These are phyloP conservation scores for Alternaria metachromatica DNA, from an alignment of 2,329 filamentous ascomycete species.

Conservation along the genomic window DNA sequence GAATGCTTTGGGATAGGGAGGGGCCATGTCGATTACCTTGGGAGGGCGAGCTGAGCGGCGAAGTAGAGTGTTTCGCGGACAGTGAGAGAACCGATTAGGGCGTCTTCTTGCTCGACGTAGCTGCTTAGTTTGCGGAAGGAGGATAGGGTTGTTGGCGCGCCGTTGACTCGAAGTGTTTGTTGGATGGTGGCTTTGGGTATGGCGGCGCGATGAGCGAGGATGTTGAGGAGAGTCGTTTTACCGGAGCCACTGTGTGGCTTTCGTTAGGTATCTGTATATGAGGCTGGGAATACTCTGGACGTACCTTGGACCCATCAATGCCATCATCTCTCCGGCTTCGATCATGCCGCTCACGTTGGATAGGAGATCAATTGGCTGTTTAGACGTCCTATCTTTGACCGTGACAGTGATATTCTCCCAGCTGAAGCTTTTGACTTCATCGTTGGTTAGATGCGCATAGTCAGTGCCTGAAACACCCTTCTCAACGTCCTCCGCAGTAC, in stretches of 20 bases:
- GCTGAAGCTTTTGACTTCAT: constrained; percentile 67
- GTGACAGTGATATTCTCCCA: constrained; percentile 73
- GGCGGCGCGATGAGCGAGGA: constrained; percentile 69
- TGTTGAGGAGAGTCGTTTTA: constrained; percentile 85
- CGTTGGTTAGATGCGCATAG: constrained; percentile 66
- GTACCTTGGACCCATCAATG: constrained; percentile 71
- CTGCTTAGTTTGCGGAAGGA: constrained; percentile 71
- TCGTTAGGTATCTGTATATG: rapidly evolving
- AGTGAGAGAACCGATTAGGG: constrained; percentile 79
- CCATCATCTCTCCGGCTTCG: constrained; percentile 74
- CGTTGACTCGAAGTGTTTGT: constrained; percentile 69
- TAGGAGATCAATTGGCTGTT: constrained; percentile 68
- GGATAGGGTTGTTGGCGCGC: constrained; percentile 58
- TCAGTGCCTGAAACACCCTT: constrained; percentile 51
- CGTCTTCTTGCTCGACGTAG: constrained; percentile 90
- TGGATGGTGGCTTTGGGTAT: constrained; percentile 61
- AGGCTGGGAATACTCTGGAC: not conserved
- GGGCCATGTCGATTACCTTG: constrained; percentile 34
- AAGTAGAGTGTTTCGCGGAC: constrained; percentile 81
- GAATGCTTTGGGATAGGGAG: not conserved
- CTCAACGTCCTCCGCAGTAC: constrained; percentile 50
- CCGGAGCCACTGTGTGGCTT: constrained; percentile 66
- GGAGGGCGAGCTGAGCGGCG: constrained; percentile 71
- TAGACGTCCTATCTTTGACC: constrained; percentile 74
- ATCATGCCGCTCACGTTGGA: constrained; percentile 68